Evolutionary conservation across 768 basidiomycete genomes (phyloP).

Genomic region (Dictyophora rubrovolvata): DNA sequence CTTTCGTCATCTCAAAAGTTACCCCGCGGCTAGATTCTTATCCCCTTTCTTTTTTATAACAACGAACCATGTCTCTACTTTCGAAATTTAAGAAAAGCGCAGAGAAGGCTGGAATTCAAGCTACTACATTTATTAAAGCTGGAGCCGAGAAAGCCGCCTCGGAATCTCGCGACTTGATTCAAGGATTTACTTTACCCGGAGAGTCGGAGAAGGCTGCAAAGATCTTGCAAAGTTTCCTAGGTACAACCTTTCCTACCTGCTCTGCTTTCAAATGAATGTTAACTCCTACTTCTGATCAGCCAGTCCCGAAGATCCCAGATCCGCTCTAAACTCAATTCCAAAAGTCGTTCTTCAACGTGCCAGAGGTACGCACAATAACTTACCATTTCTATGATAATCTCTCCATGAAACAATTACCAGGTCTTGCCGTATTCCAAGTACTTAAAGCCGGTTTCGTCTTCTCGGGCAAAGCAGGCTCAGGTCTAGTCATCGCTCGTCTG

Average conservation of each 20-base stretch:
- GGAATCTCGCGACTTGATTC: slow-evolving; percentile 69
- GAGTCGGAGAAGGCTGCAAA: slow-evolving; percentile 92
- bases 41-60: neutral
- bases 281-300: slow-evolving; percentile 34
- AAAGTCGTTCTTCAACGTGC: slow-evolving; percentile 86
- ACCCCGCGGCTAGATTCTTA: neutral
- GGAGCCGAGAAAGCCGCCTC: slow-evolving; percentile 59
- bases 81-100: slow-evolving; percentile 77
- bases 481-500: slow-evolving; percentile 83
- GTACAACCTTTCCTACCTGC: slow-evolving; percentile 34
- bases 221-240: slow-evolving; percentile 85
- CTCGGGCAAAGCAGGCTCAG: slow-evolving; percentile 90
- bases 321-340: slow-evolving; percentile 88
- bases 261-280: neutral
- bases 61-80: slow-evolving; percentile 42
- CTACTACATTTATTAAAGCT: slow-evolving; percentile 61
- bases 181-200: slow-evolving; percentile 80
- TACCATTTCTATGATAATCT: neutral
- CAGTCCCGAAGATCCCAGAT: slow-evolving; percentile 76
- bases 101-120: slow-evolving; percentile 73
- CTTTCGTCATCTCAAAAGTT: slow-evolving; percentile 2
- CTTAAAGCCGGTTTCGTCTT: slow-evolving; percentile 92
- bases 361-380: slow-evolving; percentile 45
- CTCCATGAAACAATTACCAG: slow-evolving; percentile 26
- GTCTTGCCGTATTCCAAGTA: slow-evolving; percentile 90